Evolutionary conservation across 2,329 filamentous ascomycete genomes (phyloP).

Genomic region (Gaeumannomyces sp.): DNA sequence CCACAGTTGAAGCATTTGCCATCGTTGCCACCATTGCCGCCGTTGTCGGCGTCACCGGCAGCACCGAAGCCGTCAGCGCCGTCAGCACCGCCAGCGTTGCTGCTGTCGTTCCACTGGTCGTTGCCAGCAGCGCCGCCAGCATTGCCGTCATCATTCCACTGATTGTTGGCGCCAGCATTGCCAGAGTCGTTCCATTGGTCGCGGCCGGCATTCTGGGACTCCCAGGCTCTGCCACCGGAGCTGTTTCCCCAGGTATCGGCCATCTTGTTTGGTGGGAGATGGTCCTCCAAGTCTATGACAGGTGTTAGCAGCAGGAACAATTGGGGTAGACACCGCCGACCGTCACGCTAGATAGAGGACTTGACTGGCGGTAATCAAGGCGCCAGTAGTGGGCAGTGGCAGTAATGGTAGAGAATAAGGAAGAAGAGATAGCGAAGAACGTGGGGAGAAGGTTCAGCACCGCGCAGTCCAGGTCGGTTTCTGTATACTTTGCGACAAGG

Average conservation of each 20-base stretch:
- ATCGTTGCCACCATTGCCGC: conserved; percentile 25
- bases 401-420: neutral
- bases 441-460: neutral
- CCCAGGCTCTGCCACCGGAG: neutral
- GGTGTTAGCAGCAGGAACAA: neutral
- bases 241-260: neutral
- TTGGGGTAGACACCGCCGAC: neutral
- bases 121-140: neutral
- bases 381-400: neutral
- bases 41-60: conserved; percentile 11
- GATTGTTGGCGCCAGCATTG: neutral
- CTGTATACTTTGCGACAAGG: no score
- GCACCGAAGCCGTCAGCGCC: conserved; percentile 14
- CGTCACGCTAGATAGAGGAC: neutral
- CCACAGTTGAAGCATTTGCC: conserved; percentile 56
- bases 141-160: neutral
- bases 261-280: neutral
- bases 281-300: neutral
- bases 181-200: neutral
- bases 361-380: neutral
- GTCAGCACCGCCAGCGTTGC: conserved; percentile 7
- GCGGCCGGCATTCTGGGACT: neutral
- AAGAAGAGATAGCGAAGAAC: neutral
- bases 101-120: neutral
- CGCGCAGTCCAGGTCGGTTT: no score